Conservation (phyloP, 345 rosid genomes). For the Firmiana major region DNA sequence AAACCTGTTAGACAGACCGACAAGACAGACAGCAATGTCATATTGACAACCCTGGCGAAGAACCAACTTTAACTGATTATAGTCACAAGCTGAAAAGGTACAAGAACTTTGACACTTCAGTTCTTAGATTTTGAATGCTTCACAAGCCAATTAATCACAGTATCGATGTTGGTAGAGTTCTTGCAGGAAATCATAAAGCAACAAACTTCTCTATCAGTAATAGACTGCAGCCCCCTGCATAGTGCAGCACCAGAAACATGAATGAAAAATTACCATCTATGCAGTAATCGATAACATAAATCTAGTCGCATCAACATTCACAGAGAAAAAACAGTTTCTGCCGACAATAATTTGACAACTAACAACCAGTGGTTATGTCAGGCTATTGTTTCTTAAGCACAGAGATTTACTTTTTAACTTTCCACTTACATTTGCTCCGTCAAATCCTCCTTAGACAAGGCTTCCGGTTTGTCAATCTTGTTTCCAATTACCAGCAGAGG, state of each 20-base stretch:
- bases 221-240: slow-evolving; percentile 58
- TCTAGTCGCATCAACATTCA: neutral
- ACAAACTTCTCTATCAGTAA: slow-evolving; percentile 57
- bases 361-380: neutral
- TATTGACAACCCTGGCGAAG: slow-evolving; percentile 9
- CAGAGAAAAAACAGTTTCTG: neutral
- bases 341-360: neutral
- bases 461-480: slow-evolving; percentile 69
- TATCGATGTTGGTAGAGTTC: slow-evolving; percentile 65
- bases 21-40: slow-evolving; percentile 9
- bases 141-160: slow-evolving; percentile 70
- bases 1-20: slow-evolving; percentile 18
- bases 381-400: neutral
- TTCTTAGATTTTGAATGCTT: slow-evolving; percentile 68
- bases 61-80: neutral
- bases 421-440: slow-evolving; percentile 51
- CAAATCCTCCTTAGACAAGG: slow-evolving; percentile 52
- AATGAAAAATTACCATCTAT: neutral
- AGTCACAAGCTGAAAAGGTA: slow-evolving; percentile 6
- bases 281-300: neutral
- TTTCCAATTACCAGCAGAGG: slow-evolving; percentile 69
- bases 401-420: neutral
- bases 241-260: neutral
- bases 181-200: slow-evolving; percentile 77
- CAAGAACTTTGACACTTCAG: slow-evolving; percentile 20